Conservation (phyloP, 73 alveolate genomes). For the Tetrahymena malaccensis region DNA sequence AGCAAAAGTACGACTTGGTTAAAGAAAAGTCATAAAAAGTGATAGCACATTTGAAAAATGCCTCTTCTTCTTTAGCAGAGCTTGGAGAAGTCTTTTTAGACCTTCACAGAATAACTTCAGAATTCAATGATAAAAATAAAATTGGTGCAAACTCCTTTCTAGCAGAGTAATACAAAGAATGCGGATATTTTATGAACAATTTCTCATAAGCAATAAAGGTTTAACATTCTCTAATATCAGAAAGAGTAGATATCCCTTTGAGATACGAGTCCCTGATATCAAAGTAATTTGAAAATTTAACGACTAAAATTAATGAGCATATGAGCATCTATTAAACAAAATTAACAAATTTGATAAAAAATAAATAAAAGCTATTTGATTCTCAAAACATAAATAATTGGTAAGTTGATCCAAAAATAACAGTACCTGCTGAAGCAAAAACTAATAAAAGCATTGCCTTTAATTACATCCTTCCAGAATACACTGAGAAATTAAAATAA, state of each 20-base stretch:
- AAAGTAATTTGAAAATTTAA: background rate
- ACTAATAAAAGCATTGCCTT: background rate
- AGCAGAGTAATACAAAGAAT: background rate
- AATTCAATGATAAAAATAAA: background rate
- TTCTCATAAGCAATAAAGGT: background rate
- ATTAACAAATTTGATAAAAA: background rate
- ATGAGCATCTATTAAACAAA: background rate
- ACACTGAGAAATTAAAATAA: background rate
- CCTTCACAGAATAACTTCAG: background rate
- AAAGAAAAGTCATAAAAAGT: background rate
- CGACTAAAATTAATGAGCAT: background rate
- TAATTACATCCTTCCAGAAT: background rate
- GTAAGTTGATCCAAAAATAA: background rate
- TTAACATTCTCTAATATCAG: background rate
- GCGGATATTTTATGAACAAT: background rate
- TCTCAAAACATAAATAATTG: background rate
- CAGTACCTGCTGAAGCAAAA: background rate
- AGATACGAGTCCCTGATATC: background rate
- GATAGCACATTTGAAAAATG: background rate
- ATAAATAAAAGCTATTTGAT: background rate
- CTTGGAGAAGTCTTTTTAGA: background rate
- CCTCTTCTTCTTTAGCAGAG: background rate
- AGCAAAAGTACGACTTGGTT: background rate
- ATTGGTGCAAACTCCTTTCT: background rate
- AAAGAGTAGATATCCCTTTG: background rate